These are phyloP conservation scores for Isatis lusitanica DNA, from an alignment of 441 rosid species.

Conservation along the genomic window DNA sequence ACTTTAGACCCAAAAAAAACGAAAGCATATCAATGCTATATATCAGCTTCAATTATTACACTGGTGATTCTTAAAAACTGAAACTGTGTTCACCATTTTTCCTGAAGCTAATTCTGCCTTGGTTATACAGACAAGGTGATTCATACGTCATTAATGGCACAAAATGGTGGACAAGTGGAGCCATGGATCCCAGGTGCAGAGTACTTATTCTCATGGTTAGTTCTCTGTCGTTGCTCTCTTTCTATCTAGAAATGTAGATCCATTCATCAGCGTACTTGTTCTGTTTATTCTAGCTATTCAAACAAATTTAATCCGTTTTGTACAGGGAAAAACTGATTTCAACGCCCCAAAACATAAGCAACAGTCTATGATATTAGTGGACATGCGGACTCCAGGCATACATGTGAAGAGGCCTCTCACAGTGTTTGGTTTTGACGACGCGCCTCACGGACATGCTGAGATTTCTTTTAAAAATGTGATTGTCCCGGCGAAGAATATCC, in stretches of 20 bases:
- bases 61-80: neutral
- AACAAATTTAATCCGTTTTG: conserved; percentile 9
- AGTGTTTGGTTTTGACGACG: conserved; percentile 96
- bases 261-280: neutral
- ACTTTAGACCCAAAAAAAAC: neutral
- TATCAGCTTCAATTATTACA: conserved; percentile 1
- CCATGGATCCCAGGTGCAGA: conserved; percentile 98
- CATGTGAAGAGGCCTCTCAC: conserved; percentile 73
- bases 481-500: conserved; percentile 84
- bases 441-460: conserved; percentile 99
- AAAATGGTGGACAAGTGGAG: conserved; percentile 99
- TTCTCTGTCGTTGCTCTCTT: conserved; percentile 21
- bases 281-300: neutral
- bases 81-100: neutral
- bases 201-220: conserved; percentile 95
- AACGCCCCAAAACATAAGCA: conserved; percentile 81
- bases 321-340: conserved; percentile 95
- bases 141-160: conserved; percentile 82
- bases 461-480: conserved; percentile 69
- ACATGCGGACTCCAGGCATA: conserved; percentile 74
- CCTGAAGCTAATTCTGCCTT: conserved; percentile 9
- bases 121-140: conserved; percentile 65
- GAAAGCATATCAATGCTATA: neutral
- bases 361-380: conserved; percentile 97
- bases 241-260: neutral